Evolutionary conservation across 257 asterid genomes (phyloP).

Genomic region (Eustoma russellianum): DNA sequence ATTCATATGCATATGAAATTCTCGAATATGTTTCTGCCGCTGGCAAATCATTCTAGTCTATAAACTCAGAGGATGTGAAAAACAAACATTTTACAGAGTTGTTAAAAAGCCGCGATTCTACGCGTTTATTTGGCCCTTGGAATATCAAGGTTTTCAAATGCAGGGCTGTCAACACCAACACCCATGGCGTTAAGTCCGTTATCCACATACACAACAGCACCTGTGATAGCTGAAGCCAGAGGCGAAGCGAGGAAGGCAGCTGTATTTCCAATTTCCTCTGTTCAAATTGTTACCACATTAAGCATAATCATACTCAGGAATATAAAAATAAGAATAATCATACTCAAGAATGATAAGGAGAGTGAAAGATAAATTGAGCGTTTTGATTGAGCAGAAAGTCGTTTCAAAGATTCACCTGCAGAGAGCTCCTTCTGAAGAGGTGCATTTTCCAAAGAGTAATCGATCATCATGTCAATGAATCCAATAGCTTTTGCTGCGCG

Average conservation of each 20-base stretch:
- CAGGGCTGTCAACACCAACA: constrained; percentile 63
- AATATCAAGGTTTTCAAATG: constrained; percentile 53
- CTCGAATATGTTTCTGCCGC: too few relatives aligned
- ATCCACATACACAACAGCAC: constrained; percentile 68
- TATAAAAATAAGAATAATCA: too few relatives aligned
- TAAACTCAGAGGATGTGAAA: too few relatives aligned
- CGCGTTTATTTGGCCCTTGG: constrained; percentile 43
- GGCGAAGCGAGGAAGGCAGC: constrained; percentile 81
- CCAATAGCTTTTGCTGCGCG: constrained; percentile 91
- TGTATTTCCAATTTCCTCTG: constrained; percentile 77
- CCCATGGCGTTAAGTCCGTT: constrained; percentile 87
- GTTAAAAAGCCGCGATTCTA: too few relatives aligned
- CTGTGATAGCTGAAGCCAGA: constrained; percentile 74
- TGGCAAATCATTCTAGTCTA: too few relatives aligned
- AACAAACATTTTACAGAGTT: too few relatives aligned
- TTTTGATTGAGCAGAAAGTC: too few relatives aligned
- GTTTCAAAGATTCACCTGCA: constrained; percentile 37
- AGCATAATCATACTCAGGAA: too few relatives aligned
- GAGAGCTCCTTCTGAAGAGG: constrained; percentile 79
- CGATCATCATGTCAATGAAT: constrained; percentile 79
- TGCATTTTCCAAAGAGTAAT: constrained; percentile 57
- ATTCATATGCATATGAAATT: too few relatives aligned
- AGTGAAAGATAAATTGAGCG: too few relatives aligned
- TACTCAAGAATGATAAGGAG: background rate
- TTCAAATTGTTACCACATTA: constrained; percentile 1